These are phyloP conservation scores for Tylopilus sp. DNA, from an alignment of 1,284 basidiomycete genomes.

Conservation along the genomic window DNA sequence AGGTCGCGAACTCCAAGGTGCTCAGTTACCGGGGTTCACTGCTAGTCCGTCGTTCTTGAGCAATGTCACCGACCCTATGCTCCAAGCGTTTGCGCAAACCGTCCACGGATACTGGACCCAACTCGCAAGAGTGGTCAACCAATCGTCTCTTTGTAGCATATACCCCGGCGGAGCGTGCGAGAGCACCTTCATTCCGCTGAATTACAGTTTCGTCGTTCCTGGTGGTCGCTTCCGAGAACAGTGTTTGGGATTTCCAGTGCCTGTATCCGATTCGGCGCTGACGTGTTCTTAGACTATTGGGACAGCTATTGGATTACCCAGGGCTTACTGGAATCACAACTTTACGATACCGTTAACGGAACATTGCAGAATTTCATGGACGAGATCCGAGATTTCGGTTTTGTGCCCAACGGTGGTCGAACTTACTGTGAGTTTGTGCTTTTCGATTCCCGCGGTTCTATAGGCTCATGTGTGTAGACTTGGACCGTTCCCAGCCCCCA, in stretches of 20 bases:
- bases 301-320: constrained; percentile 86
- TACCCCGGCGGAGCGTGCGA: constrained; percentile 56
- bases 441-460: constrained; percentile 8
- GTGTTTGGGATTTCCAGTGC: constrained; percentile 41
- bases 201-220: constrained; percentile 87
- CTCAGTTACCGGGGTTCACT: constrained; percentile 61
- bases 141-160: constrained; percentile 59
- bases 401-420: constrained; percentile 90
- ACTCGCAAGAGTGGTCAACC: constrained; percentile 74
- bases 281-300: constrained; percentile 60
- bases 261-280: not conserved
- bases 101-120: constrained; percentile 84
- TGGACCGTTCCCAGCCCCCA: constrained; percentile 89
- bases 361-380: constrained; percentile 94
- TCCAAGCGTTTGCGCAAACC: constrained; percentile 69
- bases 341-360: constrained; percentile 69
- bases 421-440: constrained; percentile 61
- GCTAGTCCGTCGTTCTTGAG: constrained; percentile 65
- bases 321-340: constrained; percentile 76
- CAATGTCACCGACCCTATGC: constrained; percentile 68
- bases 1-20: constrained; percentile 74
- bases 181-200: constrained; percentile 82
- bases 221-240: constrained; percentile 73
- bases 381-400: constrained; percentile 74
- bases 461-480: constrained; percentile 43